A percentile compares a stretch with the other conserved stretches of the same genome.
These are phyloP conservation scores for Wickerhamomyces chambardii DNA, from an alignment of 805 yeast species.

Conservation along the genomic window DNA sequence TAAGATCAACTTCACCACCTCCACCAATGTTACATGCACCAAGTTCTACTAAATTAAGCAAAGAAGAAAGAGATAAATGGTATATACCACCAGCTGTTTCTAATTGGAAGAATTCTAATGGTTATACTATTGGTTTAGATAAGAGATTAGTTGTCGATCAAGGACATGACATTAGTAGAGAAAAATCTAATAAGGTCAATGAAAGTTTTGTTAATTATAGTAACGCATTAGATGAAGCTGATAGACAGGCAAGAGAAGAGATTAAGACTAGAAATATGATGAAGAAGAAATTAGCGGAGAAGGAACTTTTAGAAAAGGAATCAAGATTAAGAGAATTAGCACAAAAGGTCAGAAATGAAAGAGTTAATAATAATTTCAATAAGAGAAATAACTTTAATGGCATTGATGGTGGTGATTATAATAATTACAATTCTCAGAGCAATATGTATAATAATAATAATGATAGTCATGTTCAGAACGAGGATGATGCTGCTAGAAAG, in stretches of 20 bases:
- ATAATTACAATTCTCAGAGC: no score
- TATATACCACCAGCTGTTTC: constrained; percentile 86
- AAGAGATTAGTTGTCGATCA: constrained; percentile 51
- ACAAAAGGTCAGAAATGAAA: constrained; percentile 32
- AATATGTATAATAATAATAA: no score
- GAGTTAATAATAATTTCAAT: no score
- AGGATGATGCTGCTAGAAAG: constrained; percentile 15
- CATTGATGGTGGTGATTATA: no score
- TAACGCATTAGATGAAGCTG: constrained; percentile 67
- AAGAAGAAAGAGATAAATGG: constrained; percentile 76
- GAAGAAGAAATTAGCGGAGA: constrained; percentile 39
- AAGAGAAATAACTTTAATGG: no score
- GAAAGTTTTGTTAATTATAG: constrained; percentile 56
- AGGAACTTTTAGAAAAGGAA: constrained; percentile 40
- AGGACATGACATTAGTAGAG: constrained; percentile 25
- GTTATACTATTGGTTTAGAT: constrained; percentile 75
- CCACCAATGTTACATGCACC: constrained; percentile 57
- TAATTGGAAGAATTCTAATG: constrained; percentile 93
- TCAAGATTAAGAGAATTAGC: constrained; percentile 43
- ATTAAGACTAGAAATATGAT: constrained; percentile 39
- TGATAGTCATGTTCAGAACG: not conserved
- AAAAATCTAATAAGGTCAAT: constrained; percentile 30
- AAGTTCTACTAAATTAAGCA: constrained; percentile 33
- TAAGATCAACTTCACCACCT: constrained; percentile 65
- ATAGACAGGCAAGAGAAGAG: constrained; percentile 47